A percentile compares a stretch with the other conserved stretches of the same genome.
Evolutionary conservation across 2,329 filamentous ascomycete genomes (phyloP).

Genomic region (Emmonsiellopsis sp.): DNA sequence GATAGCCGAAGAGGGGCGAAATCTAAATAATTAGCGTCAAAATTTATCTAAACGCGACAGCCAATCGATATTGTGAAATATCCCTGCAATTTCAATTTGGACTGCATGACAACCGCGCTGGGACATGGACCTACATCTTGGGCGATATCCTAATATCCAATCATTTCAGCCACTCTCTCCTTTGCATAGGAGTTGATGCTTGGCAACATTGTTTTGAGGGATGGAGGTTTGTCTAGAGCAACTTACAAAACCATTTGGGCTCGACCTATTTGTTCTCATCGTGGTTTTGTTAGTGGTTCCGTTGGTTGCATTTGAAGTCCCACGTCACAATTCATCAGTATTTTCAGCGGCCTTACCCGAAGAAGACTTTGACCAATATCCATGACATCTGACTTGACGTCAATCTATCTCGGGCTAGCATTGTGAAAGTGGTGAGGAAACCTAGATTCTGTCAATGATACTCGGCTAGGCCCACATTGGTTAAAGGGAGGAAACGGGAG

Average conservation of each 20-base stretch:
- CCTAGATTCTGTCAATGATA: slow-evolving; percentile 33
- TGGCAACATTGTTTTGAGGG: neutral
- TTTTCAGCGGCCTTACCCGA: slow-evolving; percentile 37
- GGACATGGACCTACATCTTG: slow-evolving; percentile 2
- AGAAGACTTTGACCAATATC: slow-evolving; percentile 54
- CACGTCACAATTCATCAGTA: neutral
- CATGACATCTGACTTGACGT: slow-evolving; percentile 50
- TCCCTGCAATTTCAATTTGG: slow-evolving; percentile 18
- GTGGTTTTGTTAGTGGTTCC: neutral
- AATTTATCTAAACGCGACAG: slow-evolving; percentile 27
- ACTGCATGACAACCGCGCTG: slow-evolving; percentile 18
- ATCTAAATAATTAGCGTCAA: slow-evolving; percentile 30
- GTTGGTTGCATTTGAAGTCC: slow-evolving; percentile 2
- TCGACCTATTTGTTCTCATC: slow-evolving; percentile 30
- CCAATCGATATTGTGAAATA: slow-evolving; percentile 28
- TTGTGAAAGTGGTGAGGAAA: slow-evolving; percentile 70
- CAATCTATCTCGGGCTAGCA: slow-evolving; percentile 50
- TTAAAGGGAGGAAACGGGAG: neutral
- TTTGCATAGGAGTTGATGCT: slow-evolving; percentile 2
- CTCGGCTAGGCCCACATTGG: no score
- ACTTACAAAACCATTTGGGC: slow-evolving; percentile 52
- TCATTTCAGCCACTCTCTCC: slow-evolving; percentile 29
- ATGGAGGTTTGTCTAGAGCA: slow-evolving; percentile 2
- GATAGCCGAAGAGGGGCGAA: slow-evolving; percentile 32
- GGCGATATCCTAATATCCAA: slow-evolving; percentile 20